phyloP scores from a whole-genome alignment of 768 basidiomycete species.

The Podaxis rugospora region DNA sequence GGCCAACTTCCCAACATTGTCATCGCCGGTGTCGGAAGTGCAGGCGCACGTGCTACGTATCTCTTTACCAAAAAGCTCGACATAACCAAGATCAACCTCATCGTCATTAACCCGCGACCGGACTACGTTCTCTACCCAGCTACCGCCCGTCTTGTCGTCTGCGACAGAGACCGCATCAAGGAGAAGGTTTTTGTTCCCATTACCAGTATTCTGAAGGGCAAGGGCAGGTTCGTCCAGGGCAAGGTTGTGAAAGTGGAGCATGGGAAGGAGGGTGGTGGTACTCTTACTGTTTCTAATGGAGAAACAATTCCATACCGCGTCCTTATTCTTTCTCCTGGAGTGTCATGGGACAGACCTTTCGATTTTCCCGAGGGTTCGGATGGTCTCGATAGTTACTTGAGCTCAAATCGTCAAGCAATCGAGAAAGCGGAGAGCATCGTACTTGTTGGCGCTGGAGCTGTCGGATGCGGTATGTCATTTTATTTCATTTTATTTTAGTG shows the following conservation, averaged over 20 bases:
- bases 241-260: slow-evolving; percentile 22
- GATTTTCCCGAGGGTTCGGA: slow-evolving; percentile 21
- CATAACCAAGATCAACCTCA: slow-evolving; percentile 36
- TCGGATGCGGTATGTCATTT: slow-evolving; percentile 37
- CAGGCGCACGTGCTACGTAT: slow-evolving; percentile 37
- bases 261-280: slow-evolving; percentile 24
- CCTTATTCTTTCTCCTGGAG: slow-evolving; percentile 52
- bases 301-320: slow-evolving; percentile 40
- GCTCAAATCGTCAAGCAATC: slow-evolving; percentile 24
- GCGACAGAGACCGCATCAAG: slow-evolving; percentile 29
- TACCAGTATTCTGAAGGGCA: slow-evolving; percentile 42
- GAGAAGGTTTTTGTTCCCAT: slow-evolving; percentile 34
- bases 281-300: slow-evolving; percentile 40
- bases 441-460: slow-evolving; percentile 51
- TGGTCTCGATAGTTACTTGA: slow-evolving; percentile 22
- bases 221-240: slow-evolving; percentile 36
- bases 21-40: slow-evolving; percentile 51
- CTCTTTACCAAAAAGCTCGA: slow-evolving; percentile 44
- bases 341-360: slow-evolving; percentile 36
- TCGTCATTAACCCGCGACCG: slow-evolving; percentile 44
- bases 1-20: slow-evolving; percentile 30
- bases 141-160: slow-evolving; percentile 41
- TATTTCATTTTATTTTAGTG: not conserved
- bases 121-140: slow-evolving; percentile 42
- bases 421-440: slow-evolving; percentile 34